These are phyloP conservation scores for Pelargonium citronellum DNA, from an alignment of 441 rosid genomes.

Conservation along the genomic window DNA sequence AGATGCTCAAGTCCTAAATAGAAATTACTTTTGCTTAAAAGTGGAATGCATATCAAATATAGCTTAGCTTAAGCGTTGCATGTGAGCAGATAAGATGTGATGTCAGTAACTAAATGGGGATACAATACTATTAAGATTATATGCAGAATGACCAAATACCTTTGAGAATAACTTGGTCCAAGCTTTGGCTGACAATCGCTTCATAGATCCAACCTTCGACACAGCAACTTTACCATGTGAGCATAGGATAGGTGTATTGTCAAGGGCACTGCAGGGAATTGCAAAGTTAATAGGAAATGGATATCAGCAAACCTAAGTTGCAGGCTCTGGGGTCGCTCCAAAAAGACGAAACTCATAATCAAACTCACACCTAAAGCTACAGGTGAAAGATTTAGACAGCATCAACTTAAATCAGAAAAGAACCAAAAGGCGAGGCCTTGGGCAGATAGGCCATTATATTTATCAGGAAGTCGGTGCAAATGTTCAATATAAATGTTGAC, in stretches of 20 bases:
- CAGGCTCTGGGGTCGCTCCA: slow-evolving; percentile 4
- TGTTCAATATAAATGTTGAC: neutral
- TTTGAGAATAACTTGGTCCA: slow-evolving; percentile 67
- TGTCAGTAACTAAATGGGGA: slow-evolving; percentile 4
- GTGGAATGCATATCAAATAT: neutral
- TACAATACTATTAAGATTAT: neutral
- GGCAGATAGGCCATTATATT: neutral
- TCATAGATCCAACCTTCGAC: slow-evolving; percentile 64
- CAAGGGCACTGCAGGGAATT: slow-evolving; percentile 46
- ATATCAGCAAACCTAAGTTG: slow-evolving; percentile 9
- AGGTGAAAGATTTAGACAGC: neutral
- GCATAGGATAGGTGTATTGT: slow-evolving; percentile 75
- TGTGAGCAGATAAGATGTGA: slow-evolving; percentile 1
- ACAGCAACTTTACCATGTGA: slow-evolving; percentile 73
- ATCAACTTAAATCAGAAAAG: neutral
- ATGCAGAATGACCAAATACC: slow-evolving; percentile 38
- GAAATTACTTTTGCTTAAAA: neutral
- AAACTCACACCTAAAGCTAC: neutral
- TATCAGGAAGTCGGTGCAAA: neutral
- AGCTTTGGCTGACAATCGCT: slow-evolving; percentile 69
- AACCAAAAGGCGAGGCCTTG: neutral
- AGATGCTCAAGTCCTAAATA: neutral
- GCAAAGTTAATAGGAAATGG: slow-evolving; percentile 2
- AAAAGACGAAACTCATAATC: slow-evolving; percentile 1
- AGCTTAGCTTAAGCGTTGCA: slow-evolving; percentile 1